A percentile compares a stretch with the other conserved stretches of the same genome.
These are phyloP conservation scores for Lasiodiplodia gonubiensis DNA, from an alignment of 2,329 filamentous ascomycete genomes.

Conservation along the genomic window DNA sequence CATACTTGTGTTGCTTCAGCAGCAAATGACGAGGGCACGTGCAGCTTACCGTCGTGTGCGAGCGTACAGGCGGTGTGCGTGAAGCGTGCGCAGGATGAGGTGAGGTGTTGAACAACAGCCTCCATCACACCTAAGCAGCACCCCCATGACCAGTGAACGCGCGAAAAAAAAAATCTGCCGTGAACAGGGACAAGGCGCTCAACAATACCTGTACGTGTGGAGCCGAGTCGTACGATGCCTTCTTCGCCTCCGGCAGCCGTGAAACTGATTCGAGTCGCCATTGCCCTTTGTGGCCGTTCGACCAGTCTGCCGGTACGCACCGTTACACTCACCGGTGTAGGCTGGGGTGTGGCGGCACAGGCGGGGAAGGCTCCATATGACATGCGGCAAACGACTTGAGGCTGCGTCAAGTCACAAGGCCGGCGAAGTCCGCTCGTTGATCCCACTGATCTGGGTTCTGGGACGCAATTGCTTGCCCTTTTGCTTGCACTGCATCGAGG, in stretches of 20 bases:
- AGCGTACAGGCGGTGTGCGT: slow-evolving; percentile 24
- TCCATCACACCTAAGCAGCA: slow-evolving; percentile 21
- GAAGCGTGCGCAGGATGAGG: slow-evolving; percentile 18
- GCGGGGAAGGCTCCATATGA: slow-evolving; percentile 23
- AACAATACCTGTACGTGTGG: slow-evolving; percentile 21
- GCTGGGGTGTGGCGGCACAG: slow-evolving; percentile 1
- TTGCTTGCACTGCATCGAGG: background rate
- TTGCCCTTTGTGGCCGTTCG: slow-evolving; percentile 2
- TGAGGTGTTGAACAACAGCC: slow-evolving; percentile 21
- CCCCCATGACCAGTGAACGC: background rate
- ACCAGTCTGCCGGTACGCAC: slow-evolving; percentile 6
- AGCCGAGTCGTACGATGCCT: slow-evolving; percentile 24
- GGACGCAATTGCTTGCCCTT: background rate
- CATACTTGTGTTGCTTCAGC: slow-evolving; percentile 5
- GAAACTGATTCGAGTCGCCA: slow-evolving; percentile 25
- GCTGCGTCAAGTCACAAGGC: slow-evolving; percentile 17
- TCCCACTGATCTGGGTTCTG: slow-evolving; percentile 6
- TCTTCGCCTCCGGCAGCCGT: slow-evolving; percentile 16
- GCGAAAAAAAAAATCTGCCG: slow-evolving; percentile 6
- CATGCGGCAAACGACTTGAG: slow-evolving; percentile 22
- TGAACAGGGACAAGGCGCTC: slow-evolving; percentile 19
- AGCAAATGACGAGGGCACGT: slow-evolving; percentile 24
- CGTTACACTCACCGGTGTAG: slow-evolving; percentile 25
- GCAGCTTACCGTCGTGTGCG: slow-evolving; percentile 19
- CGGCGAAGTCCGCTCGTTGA: slow-evolving; percentile 26